Evolutionary conservation across 1,284 basidiomycete genomes (phyloP), one percentile per base, ranked within the genome.

Genomic region (Pulchroboletus neoregius): DNA sequence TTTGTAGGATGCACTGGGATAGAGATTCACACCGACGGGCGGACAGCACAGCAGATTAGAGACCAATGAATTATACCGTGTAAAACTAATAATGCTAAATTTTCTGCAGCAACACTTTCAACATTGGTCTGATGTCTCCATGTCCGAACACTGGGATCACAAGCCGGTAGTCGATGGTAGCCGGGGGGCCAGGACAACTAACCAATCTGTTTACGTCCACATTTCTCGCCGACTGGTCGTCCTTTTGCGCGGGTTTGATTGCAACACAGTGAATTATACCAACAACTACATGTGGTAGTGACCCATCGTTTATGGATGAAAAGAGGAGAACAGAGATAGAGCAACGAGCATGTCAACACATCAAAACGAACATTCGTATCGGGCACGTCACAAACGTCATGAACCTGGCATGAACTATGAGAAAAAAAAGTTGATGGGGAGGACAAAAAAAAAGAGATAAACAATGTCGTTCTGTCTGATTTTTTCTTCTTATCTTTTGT

Each of bases 401-500:
- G 59, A 60, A 46, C 62, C 59, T 41, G 43, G 61, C 61, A 61
- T 62, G 54, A 58, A 45, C 47, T n/a, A 16, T 15, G n/a, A 27
- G 38, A 31, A 22, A 35, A 33, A 23, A 43, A 28, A 12, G 15
- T 31, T 12, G 26, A 23, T 13, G 31, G 7, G 41, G 9, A 39
- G 18, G n/a, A 20, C n/a, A 33, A 18, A 42, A 41, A 31, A 34
- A 28, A 32, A 35, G 11, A 28, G 10, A 51, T 42, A 28, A 53
- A 43, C 45, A 49, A 42, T 32, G 38, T 43, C 38, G 27, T 41
- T 43, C 28, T 24, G 39, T 23, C 20, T 34, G 26, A 28, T 33
- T 10, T 4, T 33, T 41, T 49, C 3, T 46, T 39, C n/a, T 23
- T 37, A 22, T 43, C 31, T 49, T 43, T 16, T 27, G 10, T 9